A percentile compares a stretch with the other conserved stretches of the same genome.
Evolutionary conservation across 352 stramenopile species (phyloP).

Genomic region (Peronospora farinosa): DNA sequence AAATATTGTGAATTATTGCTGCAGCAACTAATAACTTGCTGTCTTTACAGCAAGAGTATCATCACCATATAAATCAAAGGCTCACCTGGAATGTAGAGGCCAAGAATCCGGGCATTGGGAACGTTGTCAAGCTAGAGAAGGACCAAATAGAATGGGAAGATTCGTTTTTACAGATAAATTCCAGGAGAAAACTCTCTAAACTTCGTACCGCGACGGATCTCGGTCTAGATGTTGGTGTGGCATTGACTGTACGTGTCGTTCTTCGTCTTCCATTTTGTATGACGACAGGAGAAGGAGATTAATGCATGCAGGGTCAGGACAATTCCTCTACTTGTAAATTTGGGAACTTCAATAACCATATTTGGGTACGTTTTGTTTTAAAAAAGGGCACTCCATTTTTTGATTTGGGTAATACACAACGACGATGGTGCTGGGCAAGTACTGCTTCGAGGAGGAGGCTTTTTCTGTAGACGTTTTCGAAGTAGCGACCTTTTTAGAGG

Average conservation of each 20-base stretch:
- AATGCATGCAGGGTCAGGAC: background rate
- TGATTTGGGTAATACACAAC: background rate
- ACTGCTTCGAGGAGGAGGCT: slow-evolving; percentile 79
- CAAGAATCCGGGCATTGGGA: slow-evolving; percentile 55
- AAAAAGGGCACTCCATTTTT: background rate
- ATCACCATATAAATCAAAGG: background rate
- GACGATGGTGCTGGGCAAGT: slow-evolving; percentile 41
- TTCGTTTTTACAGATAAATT: background rate
- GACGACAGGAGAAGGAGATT: background rate
- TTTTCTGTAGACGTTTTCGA: slow-evolving; percentile 76
- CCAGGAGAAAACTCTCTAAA: no score
- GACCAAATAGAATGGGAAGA: background rate
- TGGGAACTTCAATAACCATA: background rate
- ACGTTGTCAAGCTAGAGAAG: slow-evolving; percentile 49
- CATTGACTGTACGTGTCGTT: no score
- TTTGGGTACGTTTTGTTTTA: background rate
- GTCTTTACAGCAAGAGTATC: background rate
- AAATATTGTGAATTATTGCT: background rate
- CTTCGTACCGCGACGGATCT: slow-evolving; percentile 44
- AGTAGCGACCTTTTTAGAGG: slow-evolving; percentile 62
- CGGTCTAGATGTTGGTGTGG: slow-evolving; percentile 44
- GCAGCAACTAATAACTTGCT: background rate
- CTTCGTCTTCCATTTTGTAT: slow-evolving; percentile 18
- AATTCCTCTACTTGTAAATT: background rate
- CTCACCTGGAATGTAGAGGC: slow-evolving; percentile 44